Evolutionary conservation across 2,329 filamentous ascomycete species (phyloP), one percentile per base, ranked within the genome.

Genomic region (Aspergillus sp.): DNA sequence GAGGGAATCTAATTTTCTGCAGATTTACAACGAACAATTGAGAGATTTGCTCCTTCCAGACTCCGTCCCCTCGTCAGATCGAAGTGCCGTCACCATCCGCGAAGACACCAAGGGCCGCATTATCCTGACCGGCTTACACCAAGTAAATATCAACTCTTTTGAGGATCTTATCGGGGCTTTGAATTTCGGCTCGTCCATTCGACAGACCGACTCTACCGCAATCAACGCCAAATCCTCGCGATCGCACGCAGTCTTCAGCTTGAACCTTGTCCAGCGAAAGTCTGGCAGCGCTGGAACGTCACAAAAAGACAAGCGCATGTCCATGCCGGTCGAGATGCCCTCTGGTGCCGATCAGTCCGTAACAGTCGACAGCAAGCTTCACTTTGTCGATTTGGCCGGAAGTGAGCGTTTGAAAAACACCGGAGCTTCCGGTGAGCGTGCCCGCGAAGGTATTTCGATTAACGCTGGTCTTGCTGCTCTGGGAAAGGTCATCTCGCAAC

Each of bases 371-470:
- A 99, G 95, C 85, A 99, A 99, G 77, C 83, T 99, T 51, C 95
- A 99, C 73, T 99, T 99, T 71, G 95, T 99, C 59, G 95, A 99
- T 85, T 79, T 99, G 73, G 95, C 95, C 51, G 95, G 95, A 64
- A 98, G 95, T 72, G 95, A 99, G 78, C 86, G 95, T 66, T 80
- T 99, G 69, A 99, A 99, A 79, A 98, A 99, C 68, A 99, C 95
- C 0, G 91, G 92, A 34, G 95, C 95, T 0, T 93, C 96, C 62
- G 95, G 95, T 44, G 95, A 98, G 67, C 86, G 95, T 57, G 95
- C 95, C 40, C 93, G 88, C 73, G 95, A 99, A 75, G 95, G 95
- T 66, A 99, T 99, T 59, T 96, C 93, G 12, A 99, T 99, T 80
- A 99, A 99, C 70, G 95, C 90, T 40, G 95, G 95, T 59, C 84